Evolutionary conservation across 441 rosid species (phyloP), one percentile per base, ranked within the genome.

Genomic region (California macrophylla): DNA sequence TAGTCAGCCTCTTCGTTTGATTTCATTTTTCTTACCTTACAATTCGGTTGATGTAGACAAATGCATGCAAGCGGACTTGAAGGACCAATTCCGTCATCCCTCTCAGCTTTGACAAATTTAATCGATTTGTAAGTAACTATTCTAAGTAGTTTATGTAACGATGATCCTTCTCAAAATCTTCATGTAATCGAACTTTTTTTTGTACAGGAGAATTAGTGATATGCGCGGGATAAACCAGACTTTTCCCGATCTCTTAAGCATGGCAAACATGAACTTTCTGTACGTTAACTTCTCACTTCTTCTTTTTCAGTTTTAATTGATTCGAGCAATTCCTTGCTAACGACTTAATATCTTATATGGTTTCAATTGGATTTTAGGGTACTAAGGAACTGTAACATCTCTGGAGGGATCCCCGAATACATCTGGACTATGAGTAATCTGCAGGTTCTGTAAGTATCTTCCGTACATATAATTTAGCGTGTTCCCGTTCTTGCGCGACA

Each of bases 161-260:
- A 54, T 21, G 12, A 54, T 20, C 26, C 21, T 2, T 21, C 20
- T 47, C 54, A 24, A 0, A 8, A 66, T 47, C 69, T 69, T 60
- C 34, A 69, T 47, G 66, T 62, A 23, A 16, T 69, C 29, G 29
- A 21, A 7, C 56, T 60, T 13, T 32, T 54, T 42, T 32, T 32
- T 73, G 66, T 70, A 29, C 89, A 90, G 98, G 86, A 93, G 85
- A 82, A 85, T 89, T 66, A 86, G 85, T 72, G 92, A 87, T 69
- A 74, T 90, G 60, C 76, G 56, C 56, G 89, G 90, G 76, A 83
- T 90, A 61, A 71, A 72, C 58, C 92, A 86, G 71, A 74, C 71
- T 67, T 90, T 90, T 80, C 96, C 98, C 56, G n/a, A 36, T 20
- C 72, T 82, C 65, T 66, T 67, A 32, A 80, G 71, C 74, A 78